These are phyloP conservation scores for Fusarium sp. DNA, from an alignment of 2,329 filamentous ascomycete genomes.

Conservation along the genomic window DNA sequence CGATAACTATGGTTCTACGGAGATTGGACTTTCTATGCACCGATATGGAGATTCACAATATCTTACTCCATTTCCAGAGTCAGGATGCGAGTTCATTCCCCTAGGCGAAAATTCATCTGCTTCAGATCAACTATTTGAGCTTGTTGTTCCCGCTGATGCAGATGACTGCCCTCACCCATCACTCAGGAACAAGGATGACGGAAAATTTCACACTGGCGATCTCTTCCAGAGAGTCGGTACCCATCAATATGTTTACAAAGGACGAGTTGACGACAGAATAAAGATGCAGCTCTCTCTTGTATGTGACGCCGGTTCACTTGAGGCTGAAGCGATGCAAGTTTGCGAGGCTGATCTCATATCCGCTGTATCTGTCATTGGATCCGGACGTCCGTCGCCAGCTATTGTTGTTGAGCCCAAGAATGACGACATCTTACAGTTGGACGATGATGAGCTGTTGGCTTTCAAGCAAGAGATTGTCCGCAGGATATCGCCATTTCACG, in stretches of 20 bases:
- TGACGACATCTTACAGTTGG: not conserved
- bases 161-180: slow-evolving; percentile 8
- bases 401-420: slow-evolving; percentile 6
- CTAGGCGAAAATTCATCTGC: accelerated
- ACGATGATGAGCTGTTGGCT: accelerated
- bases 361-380: not conserved
- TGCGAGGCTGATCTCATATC: slow-evolving; percentile 4
- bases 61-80: not conserved
- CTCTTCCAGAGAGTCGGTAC: not conserved
- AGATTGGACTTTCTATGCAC: slow-evolving; percentile 2
- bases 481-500: not conserved
- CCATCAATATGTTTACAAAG: not conserved
- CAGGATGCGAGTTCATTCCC: not conserved
- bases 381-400: slow-evolving; percentile 5
- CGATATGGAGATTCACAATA: not conserved
- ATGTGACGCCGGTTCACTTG: slow-evolving; percentile 3
- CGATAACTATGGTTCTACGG: slow-evolving; percentile 7
- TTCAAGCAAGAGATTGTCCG: not conserved
- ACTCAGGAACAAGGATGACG: not conserved
- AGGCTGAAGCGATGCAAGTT: slow-evolving; percentile 12
- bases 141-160: slow-evolving; percentile 1
- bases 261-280: slow-evolving; percentile 15
- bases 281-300: slow-evolving; percentile 5
- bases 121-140: not conserved
- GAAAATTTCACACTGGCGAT: slow-evolving; percentile 11